A percentile compares a stretch with the other conserved stretches of the same genome.
These are phyloP conservation scores for Floccularia luteovirens DNA, from an alignment of 768 basidiomycete species.

Conservation along the genomic window DNA sequence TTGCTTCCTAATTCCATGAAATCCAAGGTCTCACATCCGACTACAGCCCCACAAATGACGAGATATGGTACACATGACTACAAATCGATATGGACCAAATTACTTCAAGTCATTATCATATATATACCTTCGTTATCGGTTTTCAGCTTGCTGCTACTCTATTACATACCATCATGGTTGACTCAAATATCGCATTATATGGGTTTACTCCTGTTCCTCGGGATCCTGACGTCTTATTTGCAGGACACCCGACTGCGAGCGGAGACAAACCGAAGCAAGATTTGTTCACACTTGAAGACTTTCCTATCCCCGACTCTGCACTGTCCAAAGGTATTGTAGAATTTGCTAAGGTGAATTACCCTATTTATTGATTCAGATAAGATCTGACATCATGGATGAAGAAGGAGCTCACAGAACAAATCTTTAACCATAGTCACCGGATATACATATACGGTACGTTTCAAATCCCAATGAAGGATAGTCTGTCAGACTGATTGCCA, in stretches of 20 bases:
- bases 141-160: not conserved
- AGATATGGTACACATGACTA: too few relatives aligned
- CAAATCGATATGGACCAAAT: too few relatives aligned
- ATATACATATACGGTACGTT: constrained; percentile 41
- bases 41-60: too few relatives aligned
- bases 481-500: not conserved
- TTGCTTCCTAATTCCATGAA: too few relatives aligned
- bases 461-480: not conserved
- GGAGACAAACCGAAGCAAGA: constrained; percentile 35
- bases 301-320: constrained; percentile 33
- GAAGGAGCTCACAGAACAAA: constrained; percentile 34
- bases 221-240: constrained; percentile 41
- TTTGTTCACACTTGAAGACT: constrained; percentile 25
- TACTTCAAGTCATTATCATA: too few relatives aligned
- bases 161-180: not conserved
- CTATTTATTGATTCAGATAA: not conserved
- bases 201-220: constrained; percentile 42
- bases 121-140: too few relatives aligned
- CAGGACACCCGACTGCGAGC: constrained; percentile 32
- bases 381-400: constrained; percentile 8
- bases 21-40: too few relatives aligned
- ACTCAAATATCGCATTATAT: constrained; percentile 25
- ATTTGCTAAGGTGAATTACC: constrained; percentile 25
- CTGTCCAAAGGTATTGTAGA: constrained; percentile 28
- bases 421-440: constrained; percentile 41